These are phyloP conservation scores for Theobroma grandiflorum DNA, from an alignment of 441 rosid genomes.

Conservation along the genomic window DNA sequence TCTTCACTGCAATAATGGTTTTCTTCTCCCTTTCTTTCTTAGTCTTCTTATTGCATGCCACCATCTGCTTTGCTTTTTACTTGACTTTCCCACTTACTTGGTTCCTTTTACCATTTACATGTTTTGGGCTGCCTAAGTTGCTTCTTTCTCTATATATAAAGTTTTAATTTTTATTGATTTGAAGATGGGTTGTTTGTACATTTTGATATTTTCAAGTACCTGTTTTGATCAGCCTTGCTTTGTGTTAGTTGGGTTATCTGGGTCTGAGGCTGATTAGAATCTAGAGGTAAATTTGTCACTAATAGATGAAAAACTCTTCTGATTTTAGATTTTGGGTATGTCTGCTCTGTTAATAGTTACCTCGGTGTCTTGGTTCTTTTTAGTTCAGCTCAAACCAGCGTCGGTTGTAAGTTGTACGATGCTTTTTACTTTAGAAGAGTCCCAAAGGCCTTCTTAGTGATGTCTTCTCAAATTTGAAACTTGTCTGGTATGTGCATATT, in stretches of 20 bases:
- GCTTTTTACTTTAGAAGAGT: not conserved
- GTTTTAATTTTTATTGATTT: constrained; percentile 22
- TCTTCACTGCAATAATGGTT: constrained; percentile 30
- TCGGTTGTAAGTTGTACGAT: constrained; percentile 17
- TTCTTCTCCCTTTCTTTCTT: not conserved
- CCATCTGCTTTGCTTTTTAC: constrained; percentile 22
- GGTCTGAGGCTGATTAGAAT: constrained; percentile 16
- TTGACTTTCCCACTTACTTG: constrained; percentile 24
- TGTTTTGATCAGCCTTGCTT: constrained; percentile 25
- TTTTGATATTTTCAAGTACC: constrained; percentile 21
- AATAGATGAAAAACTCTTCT: constrained; percentile 9
- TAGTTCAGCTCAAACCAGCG: constrained; percentile 21
- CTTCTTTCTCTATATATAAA: constrained; percentile 7
- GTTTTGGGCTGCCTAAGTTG: not conserved
- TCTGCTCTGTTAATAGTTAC: not conserved
- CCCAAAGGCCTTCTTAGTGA: constrained; percentile 15
- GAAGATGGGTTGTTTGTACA: constrained; percentile 28
- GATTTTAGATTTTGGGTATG: constrained; percentile 30
- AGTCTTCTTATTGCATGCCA: constrained; percentile 31
- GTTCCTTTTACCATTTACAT: not conserved
- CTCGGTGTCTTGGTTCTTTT: not conserved
- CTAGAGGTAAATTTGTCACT: constrained; percentile 27
- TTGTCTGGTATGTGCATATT: not conserved
- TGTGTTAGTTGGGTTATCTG: constrained; percentile 20
- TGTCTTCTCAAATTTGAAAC: constrained; percentile 19